Evolutionary conservation across 139 green algal genomes (phyloP), one percentile per base, ranked within the genome.

Genomic region (Nannochloris sp.): DNA sequence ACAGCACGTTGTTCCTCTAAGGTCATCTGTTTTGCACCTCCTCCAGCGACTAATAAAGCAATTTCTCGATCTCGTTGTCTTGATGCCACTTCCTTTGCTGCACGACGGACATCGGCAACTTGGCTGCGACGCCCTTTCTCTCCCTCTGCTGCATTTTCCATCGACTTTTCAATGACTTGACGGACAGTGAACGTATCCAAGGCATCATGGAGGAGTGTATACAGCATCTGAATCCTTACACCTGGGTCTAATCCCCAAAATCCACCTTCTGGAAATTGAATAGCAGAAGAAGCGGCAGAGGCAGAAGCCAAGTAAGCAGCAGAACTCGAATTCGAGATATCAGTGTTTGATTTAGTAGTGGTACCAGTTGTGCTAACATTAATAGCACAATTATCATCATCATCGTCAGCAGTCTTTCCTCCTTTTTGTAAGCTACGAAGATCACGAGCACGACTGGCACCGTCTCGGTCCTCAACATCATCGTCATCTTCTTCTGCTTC

Each of bases 1-100:
- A 82, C 31, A 19, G 14, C 14, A 32, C 62, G 65, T 70, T 83
- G 77, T 58, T 83, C 54, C 33, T 82, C 77, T 24, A 75, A 35
- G 3, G 59, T 75, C 59, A 81, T 27, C 3, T 31, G 51, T 30
- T 45, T 32, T 4, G 25, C 54, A 7, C 15, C 19, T 9, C 59
- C 56, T 57, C 19, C 48, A 32, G 72, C 60, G 12, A 84, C 34
- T 13, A 84, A 53, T 14, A 75, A 45, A 15, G 70, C 74, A 8
- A 83, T 65, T 65, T 83, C 61, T 33, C 67, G 44, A 56, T 84
- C 63, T 10, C 72, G 69, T 61, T 74, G 59, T 30, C 56, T 57
- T 44, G 53, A 33, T 35, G 60, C 42, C 10, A 64, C 74, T 30
- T 35, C 60, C 15, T 39, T 58, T 24, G 74, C 71, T 53, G 68